phyloP scores from a whole-genome alignment of 768 basidiomycete species.

The Pleurotus tuber-regium region DNA sequence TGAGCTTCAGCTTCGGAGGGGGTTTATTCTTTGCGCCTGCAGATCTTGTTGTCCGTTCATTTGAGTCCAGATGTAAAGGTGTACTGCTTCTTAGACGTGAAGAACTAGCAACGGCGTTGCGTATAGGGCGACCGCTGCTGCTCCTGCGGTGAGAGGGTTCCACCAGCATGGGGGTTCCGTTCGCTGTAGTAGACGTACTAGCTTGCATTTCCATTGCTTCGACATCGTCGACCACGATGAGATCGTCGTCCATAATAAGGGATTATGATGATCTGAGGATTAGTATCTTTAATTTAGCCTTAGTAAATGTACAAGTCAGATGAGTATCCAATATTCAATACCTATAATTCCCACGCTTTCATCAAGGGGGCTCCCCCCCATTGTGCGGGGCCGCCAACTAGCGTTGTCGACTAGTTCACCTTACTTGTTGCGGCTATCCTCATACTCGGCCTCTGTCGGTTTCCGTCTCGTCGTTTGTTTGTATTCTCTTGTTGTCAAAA shows the following conservation, averaged over 20 bases:
- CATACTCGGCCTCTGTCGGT: neutral
- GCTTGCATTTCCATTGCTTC: constrained; percentile 35
- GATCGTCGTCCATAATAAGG: constrained; percentile 52
- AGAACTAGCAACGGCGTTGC: constrained; percentile 8
- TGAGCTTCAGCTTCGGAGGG: constrained; percentile 83
- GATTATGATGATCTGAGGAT: too few relatives aligned
- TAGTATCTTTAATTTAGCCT: too few relatives aligned
- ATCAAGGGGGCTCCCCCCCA: too few relatives aligned
- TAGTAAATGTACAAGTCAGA: too few relatives aligned
- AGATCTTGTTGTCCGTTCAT: constrained; percentile 61
- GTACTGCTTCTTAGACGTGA: constrained; percentile 15
- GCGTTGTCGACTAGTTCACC: too few relatives aligned
- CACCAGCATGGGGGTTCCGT: constrained; percentile 13
- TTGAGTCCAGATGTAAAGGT: constrained; percentile 25
- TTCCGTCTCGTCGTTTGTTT: too few relatives aligned
- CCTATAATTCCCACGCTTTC: too few relatives aligned
- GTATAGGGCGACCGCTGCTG: constrained; percentile 25
- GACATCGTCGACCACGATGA: constrained; percentile 61
- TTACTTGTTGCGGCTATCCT: neutral
- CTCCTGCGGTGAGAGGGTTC: constrained; percentile 21
- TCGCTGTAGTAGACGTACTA: constrained; percentile 30
- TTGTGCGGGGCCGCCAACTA: too few relatives aligned
- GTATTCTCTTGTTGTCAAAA: too few relatives aligned
- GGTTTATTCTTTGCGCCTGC: constrained; percentile 43
- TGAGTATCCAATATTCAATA: too few relatives aligned